Percentiles rank a stretch among this genome's conserved stretches.
Evolutionary conservation across 176 grass and related monocot species (phyloP).

Genomic region (Raddia guianensis): DNA sequence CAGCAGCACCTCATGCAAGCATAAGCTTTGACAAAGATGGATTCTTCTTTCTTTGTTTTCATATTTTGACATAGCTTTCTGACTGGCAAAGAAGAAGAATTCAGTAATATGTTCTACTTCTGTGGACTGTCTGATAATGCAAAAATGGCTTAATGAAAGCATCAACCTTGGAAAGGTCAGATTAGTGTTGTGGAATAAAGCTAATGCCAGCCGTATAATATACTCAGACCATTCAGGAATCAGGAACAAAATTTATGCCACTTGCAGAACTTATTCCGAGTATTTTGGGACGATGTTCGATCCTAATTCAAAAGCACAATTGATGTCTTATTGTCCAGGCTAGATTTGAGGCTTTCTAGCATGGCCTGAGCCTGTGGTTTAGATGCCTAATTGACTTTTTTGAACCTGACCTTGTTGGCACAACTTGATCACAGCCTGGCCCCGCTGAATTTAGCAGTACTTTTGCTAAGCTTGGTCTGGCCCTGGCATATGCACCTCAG

Average conservation of each 20-base stretch:
- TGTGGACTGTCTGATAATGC: not conserved
- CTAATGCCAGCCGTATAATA: not conserved
- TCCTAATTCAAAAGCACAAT: not conserved
- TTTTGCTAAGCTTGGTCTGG: not conserved
- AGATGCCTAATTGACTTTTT: not conserved
- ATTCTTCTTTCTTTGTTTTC: not conserved
- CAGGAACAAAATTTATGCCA: not conserved
- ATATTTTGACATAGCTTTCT: not conserved
- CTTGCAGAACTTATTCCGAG: not conserved
- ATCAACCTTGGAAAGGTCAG: not conserved
- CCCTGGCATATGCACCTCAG: not conserved
- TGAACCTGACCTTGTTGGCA: not conserved
- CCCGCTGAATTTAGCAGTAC: not conserved
- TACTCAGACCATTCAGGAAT: not conserved
- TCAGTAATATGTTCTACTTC: not conserved
- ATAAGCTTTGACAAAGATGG: not conserved
- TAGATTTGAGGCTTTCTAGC: not conserved
- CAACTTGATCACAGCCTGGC: not conserved
- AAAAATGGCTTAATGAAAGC: not conserved
- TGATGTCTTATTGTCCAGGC: not conserved
- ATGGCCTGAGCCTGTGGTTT: not conserved
- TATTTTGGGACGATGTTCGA: not conserved
- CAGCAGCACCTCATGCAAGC: conserved; percentile 14
- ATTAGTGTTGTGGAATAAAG: conserved; percentile 1
- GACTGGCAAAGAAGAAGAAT: not conserved